Evolutionary conservation across 306 rosid genomes (phyloP).

Genomic region (Cicer yamashitae): DNA sequence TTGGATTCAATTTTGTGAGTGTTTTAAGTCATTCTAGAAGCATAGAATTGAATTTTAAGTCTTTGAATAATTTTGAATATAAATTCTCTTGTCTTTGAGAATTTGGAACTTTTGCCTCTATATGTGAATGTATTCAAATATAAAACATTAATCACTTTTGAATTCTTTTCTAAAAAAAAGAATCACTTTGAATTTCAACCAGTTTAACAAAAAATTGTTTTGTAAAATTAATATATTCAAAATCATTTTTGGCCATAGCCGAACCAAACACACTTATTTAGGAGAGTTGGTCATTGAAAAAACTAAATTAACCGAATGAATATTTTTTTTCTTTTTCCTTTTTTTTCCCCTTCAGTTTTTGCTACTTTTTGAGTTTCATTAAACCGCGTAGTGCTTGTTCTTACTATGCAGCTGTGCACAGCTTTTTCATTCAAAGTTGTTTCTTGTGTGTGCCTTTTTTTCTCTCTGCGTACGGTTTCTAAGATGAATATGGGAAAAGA

Average conservation of each 20-base stretch:
- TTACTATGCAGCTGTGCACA: constrained; percentile 37
- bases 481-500: constrained; percentile 26
- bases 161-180: too few species aligned
- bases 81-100: not conserved
- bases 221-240: not conserved
- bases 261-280: not conserved
- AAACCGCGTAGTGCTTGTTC: not conserved
- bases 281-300: constrained; percentile 5
- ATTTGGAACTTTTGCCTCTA: not conserved
- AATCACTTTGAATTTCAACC: too few species aligned
- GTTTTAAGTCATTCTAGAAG: not conserved
- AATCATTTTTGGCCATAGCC: not conserved
- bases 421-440: constrained; percentile 39
- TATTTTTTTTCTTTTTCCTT: not conserved
- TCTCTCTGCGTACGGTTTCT: constrained; percentile 36
- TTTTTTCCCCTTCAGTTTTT: not conserved
- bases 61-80: not conserved
- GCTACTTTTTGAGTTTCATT: constrained; percentile 1
- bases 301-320: not conserved
- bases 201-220: not conserved
- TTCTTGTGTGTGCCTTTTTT: constrained; percentile 41
- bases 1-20: not conserved
- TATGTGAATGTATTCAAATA: too few species aligned
- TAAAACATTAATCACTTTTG: too few species aligned
- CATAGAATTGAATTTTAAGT: not conserved